These are phyloP conservation scores for Suillus alpinus DNA, from an alignment of 768 basidiomycete species.

Conservation along the genomic window DNA sequence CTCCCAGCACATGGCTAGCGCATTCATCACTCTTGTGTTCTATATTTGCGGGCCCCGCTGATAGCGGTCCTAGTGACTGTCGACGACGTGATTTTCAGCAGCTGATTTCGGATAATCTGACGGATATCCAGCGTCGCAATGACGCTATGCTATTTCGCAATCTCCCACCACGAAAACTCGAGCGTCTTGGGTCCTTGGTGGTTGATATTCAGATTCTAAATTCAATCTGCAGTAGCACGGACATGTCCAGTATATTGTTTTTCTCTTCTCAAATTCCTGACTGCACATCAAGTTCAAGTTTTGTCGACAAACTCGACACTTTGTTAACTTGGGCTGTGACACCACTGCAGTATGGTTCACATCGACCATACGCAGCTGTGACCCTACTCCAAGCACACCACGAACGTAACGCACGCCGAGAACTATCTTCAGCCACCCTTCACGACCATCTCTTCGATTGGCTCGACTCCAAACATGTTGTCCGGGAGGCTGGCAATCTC, in stretches of 20 bases:
- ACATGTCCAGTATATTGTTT: conserved; percentile 55
- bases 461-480: conserved; percentile 67
- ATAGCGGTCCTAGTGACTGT: conserved; percentile 22
- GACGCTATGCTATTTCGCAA: conserved; percentile 76
- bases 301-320: conserved; percentile 69
- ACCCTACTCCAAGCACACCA: conserved; percentile 66
- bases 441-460: conserved; percentile 82
- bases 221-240: conserved; percentile 65
- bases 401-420: conserved; percentile 60
- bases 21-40: conserved; percentile 40
- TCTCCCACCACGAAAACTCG: conserved; percentile 58
- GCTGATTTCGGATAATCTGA: conserved; percentile 54
- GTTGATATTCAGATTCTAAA: conserved; percentile 68
- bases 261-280: conserved; percentile 45
- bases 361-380: conserved; percentile 72
- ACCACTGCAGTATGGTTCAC: conserved; percentile 77
- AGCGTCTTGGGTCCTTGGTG: conserved; percentile 60
- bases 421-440: conserved; percentile 56
- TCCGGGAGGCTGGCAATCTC: conserved; percentile 54
- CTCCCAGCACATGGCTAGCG: conserved; percentile 63
- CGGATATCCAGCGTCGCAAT: conserved; percentile 73
- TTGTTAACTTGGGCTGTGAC: conserved; percentile 82
- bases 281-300: conserved; percentile 38
- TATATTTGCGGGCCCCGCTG: conserved; percentile 44
- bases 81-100: conserved; percentile 44